A percentile compares a stretch with the other conserved stretches of the same genome.
Conservation (phyloP, 305 asterid species). For the Rubia tinctorum region DNA sequence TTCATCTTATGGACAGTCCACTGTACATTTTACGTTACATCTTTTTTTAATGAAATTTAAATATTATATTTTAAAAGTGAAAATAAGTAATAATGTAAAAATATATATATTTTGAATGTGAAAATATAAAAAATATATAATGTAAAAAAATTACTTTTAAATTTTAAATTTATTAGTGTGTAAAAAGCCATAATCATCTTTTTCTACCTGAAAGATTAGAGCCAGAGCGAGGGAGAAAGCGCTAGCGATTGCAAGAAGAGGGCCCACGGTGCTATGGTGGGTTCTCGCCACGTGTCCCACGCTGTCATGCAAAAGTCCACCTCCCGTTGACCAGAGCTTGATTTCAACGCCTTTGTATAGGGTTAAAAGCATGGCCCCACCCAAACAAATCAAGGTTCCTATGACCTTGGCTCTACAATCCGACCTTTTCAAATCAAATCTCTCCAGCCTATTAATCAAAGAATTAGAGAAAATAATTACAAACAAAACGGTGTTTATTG, state of each 20-base stretch:
- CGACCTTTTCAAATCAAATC: slow-evolving; percentile 37
- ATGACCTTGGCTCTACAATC: slow-evolving; percentile 70
- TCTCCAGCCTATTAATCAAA: too few relatives aligned
- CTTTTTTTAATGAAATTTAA: too few relatives aligned
- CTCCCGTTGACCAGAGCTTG: slow-evolving; percentile 33
- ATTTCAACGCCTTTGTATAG: slow-evolving; percentile 62
- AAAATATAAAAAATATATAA: too few relatives aligned
- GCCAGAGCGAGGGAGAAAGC: slow-evolving; percentile 45
- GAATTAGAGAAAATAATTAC: not conserved
- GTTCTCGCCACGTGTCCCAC: slow-evolving; percentile 15
- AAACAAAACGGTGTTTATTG: too few relatives aligned
- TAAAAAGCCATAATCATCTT: too few relatives aligned
- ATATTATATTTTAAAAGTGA: too few relatives aligned
- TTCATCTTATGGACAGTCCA: too few relatives aligned
- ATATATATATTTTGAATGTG: too few relatives aligned
- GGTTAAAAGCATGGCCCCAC: slow-evolving; percentile 82
- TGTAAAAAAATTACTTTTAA: too few relatives aligned
- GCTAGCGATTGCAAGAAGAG: slow-evolving; percentile 39
- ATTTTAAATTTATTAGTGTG: too few relatives aligned
- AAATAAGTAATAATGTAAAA: too few relatives aligned
- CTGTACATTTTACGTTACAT: too few relatives aligned
- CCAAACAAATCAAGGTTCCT: slow-evolving; percentile 59
- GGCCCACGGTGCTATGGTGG: slow-evolving; percentile 39
- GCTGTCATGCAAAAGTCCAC: slow-evolving; percentile 29
- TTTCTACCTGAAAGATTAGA: slow-evolving; percentile 64